phyloP scores from a whole-genome alignment of 805 yeast genomes.

The Pichia heedii region DNA sequence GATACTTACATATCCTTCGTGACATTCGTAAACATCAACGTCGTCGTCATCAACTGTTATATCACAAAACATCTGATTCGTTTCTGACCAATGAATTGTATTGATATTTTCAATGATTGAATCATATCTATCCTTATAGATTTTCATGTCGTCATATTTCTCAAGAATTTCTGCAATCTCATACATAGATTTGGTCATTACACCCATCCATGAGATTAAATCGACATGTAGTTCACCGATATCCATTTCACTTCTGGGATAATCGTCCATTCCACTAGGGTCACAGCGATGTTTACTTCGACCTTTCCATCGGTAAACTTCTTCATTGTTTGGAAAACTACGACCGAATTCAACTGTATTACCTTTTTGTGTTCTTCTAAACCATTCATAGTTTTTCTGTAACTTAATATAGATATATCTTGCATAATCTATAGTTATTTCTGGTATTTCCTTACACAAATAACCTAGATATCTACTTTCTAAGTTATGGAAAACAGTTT shows the following conservation, averaged over 20 bases:
- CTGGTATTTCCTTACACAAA: constrained; percentile 48
- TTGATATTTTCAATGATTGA: constrained; percentile 59
- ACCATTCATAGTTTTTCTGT: constrained; percentile 75
- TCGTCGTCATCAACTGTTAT: constrained; percentile 69
- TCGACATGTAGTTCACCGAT: constrained; percentile 88
- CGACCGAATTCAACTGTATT: constrained; percentile 64
- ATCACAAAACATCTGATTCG: constrained; percentile 69
- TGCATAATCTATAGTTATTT: constrained; percentile 50
- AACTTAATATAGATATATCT: constrained; percentile 65
- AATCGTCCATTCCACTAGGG: constrained; percentile 93
- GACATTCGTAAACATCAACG: constrained; percentile 62
- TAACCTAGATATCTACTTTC: constrained; percentile 32
- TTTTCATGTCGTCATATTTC: constrained; percentile 46
- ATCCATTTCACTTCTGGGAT: constrained; percentile 84
- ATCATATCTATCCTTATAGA: constrained; percentile 43
- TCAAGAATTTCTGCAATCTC: constrained; percentile 59
- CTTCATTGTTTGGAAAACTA: constrained; percentile 38
- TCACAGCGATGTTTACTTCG: constrained; percentile 77
- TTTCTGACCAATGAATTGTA: constrained; percentile 70
- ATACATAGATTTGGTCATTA: constrained; percentile 78
- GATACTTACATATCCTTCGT: constrained; percentile 77
- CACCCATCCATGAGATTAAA: constrained; percentile 85
- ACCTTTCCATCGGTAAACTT: constrained; percentile 90
- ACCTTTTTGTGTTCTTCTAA: constrained; percentile 73
- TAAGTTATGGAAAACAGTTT: constrained; percentile 15